A percentile compares a stretch with the other conserved stretches of the same genome.
phyloP scores from a whole-genome alignment of 2,329 filamentous ascomycete species.

The Trichoderma pleuroti region DNA sequence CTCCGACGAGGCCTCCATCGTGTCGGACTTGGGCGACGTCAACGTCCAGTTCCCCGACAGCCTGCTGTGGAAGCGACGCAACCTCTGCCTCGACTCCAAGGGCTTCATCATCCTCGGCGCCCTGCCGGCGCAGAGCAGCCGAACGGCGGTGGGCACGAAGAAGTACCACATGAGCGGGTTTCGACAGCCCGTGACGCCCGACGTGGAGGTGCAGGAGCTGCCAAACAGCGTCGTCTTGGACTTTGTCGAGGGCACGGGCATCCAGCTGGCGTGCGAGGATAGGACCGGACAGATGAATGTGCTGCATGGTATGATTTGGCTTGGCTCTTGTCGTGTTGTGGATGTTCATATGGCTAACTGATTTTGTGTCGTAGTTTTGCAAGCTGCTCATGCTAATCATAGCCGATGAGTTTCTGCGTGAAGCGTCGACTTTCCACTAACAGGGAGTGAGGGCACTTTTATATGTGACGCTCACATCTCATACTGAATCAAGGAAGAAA shows the following conservation, averaged over 20 bases:
- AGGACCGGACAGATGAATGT: slow-evolving; percentile 54
- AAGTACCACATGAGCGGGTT: slow-evolving; percentile 86
- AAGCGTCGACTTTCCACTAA: background rate
- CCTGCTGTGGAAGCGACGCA: slow-evolving; percentile 91
- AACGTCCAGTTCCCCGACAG: slow-evolving; percentile 98
- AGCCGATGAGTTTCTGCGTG: slow-evolving; percentile 26
- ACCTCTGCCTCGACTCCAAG: slow-evolving; percentile 77
- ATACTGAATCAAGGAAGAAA: background rate
- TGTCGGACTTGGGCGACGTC: slow-evolving; percentile 77
- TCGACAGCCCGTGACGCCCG: slow-evolving; percentile 72
- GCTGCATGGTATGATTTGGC: slow-evolving; percentile 49
- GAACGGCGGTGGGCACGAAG: slow-evolving; percentile 53
- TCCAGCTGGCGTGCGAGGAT: slow-evolving; percentile 64
- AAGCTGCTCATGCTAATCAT: slow-evolving; percentile 37
- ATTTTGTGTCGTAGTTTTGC: slow-evolving; percentile 28
- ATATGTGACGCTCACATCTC: background rate
- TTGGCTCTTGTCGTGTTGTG: background rate
- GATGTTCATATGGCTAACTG: background rate
- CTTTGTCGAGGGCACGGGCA: slow-evolving; percentile 56
- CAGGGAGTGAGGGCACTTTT: background rate
- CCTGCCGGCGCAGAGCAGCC: slow-evolving; percentile 52
- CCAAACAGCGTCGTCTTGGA: slow-evolving; percentile 74
- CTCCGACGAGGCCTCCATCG: slow-evolving; percentile 39
- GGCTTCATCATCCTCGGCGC: slow-evolving; percentile 78
- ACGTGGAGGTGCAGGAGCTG: slow-evolving; percentile 88